Percentiles rank a stretch among this genome's conserved stretches.
Evolutionary conservation across 495 filamentous ascomycete genomes (phyloP).

Genomic region (Trichoderma reesei): DNA sequence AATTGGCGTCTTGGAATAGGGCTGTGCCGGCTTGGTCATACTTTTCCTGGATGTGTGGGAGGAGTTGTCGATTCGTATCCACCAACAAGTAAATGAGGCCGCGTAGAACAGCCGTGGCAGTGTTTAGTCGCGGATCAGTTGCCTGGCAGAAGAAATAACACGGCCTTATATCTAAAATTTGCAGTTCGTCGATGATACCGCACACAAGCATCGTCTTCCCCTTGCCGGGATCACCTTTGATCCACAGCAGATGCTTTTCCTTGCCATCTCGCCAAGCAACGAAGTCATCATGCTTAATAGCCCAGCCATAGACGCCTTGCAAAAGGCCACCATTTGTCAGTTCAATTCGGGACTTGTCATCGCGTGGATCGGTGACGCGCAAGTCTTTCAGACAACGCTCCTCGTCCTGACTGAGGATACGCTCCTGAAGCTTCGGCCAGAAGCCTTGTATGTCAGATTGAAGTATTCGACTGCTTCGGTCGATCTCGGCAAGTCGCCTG

Average conservation of each 20-base stretch:
- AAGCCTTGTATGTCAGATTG: neutral
- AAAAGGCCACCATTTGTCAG: conserved; percentile 32
- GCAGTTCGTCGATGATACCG: conserved; percentile 28
- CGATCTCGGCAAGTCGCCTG: neutral
- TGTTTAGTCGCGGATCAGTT: conserved; percentile 27
- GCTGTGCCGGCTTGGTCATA: conserved; percentile 20
- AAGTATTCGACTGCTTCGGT: neutral
- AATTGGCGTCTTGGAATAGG: conserved; percentile 26
- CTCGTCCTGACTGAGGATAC: neutral
- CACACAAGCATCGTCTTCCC: conserved; percentile 43
- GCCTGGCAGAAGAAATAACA: conserved; percentile 39
- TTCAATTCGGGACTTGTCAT: conserved; percentile 32
- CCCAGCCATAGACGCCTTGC: conserved; percentile 32
- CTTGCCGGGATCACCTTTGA: conserved; percentile 33
- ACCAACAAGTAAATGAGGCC: conserved; percentile 32
- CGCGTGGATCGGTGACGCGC: conserved; percentile 20
- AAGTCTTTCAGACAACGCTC: conserved; percentile 20
- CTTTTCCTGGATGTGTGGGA: conserved; percentile 22
- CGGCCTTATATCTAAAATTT: conserved; percentile 7
- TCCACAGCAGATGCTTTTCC: conserved; percentile 20
- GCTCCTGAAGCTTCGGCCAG: neutral
- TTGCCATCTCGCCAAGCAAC: conserved; percentile 15
- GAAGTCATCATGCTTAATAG: conserved; percentile 32
- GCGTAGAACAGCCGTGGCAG: conserved; percentile 30
- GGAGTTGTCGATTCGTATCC: conserved; percentile 23